These are phyloP conservation scores for Triangularia setosa DNA, from an alignment of 2,329 filamentous ascomycete species.

Conservation along the genomic window DNA sequence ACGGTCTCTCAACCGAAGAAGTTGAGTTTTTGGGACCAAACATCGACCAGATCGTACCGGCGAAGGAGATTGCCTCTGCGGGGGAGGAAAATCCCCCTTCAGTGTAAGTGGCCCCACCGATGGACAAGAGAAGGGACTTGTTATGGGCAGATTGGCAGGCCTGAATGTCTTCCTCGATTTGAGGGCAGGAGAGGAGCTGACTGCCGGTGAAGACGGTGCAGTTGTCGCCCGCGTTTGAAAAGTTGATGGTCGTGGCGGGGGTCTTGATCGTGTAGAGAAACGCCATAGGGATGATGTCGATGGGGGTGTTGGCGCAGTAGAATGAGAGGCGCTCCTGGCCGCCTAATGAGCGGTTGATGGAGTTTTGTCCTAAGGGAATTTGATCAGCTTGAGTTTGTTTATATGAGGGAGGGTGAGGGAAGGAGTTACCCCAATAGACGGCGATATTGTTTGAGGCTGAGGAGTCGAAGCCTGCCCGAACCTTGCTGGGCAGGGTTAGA, in stretches of 20 bases:
- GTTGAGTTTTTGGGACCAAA: conserved; percentile 56
- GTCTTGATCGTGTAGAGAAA: conserved; percentile 58
- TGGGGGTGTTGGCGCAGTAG: conserved; percentile 48
- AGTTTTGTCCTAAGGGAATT: conserved; percentile 56
- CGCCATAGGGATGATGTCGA: conserved; percentile 58
- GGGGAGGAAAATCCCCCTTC: conserved; percentile 62
- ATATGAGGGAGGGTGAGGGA: background rate
- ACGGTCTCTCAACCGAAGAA: conserved; percentile 53
- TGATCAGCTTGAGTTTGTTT: background rate
- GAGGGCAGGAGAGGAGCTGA: conserved; percentile 55
- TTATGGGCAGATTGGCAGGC: conserved; percentile 55
- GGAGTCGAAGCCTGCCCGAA: conserved; percentile 42
- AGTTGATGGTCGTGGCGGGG: conserved; percentile 52
- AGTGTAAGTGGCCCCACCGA: conserved; percentile 67
- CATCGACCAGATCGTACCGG: conserved; percentile 63
- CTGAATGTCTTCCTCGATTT: conserved; percentile 58
- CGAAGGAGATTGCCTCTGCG: conserved; percentile 50
- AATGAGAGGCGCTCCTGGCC: conserved; percentile 52
- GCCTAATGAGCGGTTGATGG: conserved; percentile 40
- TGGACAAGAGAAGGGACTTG: conserved; percentile 69
- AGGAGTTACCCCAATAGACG: conserved; percentile 59
- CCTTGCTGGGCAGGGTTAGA: conserved; percentile 13
- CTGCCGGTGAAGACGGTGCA: conserved; percentile 59
- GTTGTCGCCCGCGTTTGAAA: conserved; percentile 59
- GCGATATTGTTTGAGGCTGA: conserved; percentile 52